Base-by-base conservation (phyloP, 106 monocot species). In the Dendrobium catenatum region DNA sequence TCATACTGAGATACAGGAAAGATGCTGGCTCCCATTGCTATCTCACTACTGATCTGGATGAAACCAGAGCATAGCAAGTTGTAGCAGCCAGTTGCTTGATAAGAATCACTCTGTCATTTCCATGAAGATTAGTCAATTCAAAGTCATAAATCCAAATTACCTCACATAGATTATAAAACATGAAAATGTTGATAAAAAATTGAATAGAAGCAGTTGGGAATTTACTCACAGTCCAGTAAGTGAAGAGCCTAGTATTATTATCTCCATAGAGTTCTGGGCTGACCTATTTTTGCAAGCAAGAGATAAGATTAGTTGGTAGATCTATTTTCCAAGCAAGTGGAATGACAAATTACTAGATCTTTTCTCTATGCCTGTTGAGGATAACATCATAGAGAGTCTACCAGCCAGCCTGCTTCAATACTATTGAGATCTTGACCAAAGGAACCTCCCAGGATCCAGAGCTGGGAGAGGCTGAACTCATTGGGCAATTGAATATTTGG, bases 331-430 rank as follows among this genome's bases (percentile, higher is more conserved):
- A 76, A 76, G 13, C 9, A 33, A 33, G 43, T 19, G 43, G 74
- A n/a, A 74, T 20, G 74, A 74, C 1, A 74, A 44, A 44, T 31
- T 31, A 70, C 70, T 20, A 74, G 0, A 19, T 74, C 11, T 74
- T 74, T 43, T 74, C 74, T 43, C 10, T 31, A 37, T 70, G 74
- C 42, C 27, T 74, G 0, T 70, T 5, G 56, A 41, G 33, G 43
- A 74, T 31, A 55, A 59, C 19, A 37, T 20, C 41, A 49, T 27
- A 17, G 42, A 76, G 76, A 74, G 7, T 24, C 26, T 68, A 89
- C 91, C 89, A 89, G 91, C 91, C 91, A 91, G 19, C 91, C 91
- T 74, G 87, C 91, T 89, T 91, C 91, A 81, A 92, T 92, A 77
- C 89, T 92, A 84, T 92, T 92, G 59, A 92, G 86, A 61, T 92